Conservation (phyloP, 2,329 filamentous ascomycete genomes). For the Simplicillium sp. region DNA sequence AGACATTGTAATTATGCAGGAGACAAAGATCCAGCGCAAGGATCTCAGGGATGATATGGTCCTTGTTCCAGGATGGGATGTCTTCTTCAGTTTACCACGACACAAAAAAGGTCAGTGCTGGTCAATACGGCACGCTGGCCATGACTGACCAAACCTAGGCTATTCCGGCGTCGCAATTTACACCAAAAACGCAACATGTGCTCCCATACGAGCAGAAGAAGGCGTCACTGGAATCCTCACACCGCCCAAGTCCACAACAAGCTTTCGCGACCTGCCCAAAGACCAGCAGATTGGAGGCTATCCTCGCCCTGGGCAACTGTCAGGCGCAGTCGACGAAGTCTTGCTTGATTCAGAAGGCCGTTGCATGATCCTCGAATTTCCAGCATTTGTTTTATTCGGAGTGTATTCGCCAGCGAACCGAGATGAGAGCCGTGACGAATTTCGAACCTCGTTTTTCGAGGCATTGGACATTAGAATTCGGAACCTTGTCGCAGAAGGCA, state of each 20-base stretch:
- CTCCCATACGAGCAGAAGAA: slow-evolving; percentile 84
- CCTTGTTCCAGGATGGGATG: slow-evolving; percentile 88
- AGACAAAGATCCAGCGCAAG: slow-evolving; percentile 91
- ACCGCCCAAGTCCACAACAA: slow-evolving; percentile 58
- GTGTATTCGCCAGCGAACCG: slow-evolving; percentile 87
- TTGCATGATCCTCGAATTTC: slow-evolving; percentile 85
- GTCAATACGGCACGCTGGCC: not conserved
- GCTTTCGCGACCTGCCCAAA: slow-evolving; percentile 65
- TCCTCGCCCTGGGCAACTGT: slow-evolving; percentile 59
- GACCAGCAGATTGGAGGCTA: slow-evolving; percentile 83
- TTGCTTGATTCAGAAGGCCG: slow-evolving; percentile 84
- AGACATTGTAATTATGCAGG: slow-evolving; percentile 92
- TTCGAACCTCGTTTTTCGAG: slow-evolving; percentile 69
- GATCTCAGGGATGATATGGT: slow-evolving; percentile 95
- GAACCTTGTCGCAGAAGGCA: slow-evolving; percentile 71
- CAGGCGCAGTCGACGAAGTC: slow-evolving; percentile 53
- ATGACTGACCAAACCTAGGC: slow-evolving; percentile 39
- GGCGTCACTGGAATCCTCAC: slow-evolving; percentile 78
- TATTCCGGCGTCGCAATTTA: slow-evolving; percentile 96
- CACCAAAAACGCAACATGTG: slow-evolving; percentile 76
- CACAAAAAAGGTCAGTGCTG: slow-evolving; percentile 70
- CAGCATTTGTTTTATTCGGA: slow-evolving; percentile 86
- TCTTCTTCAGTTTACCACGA: slow-evolving; percentile 86
- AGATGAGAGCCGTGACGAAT: slow-evolving; percentile 74
- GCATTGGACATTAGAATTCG: slow-evolving; percentile 76